phyloP scores from a whole-genome alignment of 176 grass and related monocot species.

The Cenchrus fungigraminus region DNA sequence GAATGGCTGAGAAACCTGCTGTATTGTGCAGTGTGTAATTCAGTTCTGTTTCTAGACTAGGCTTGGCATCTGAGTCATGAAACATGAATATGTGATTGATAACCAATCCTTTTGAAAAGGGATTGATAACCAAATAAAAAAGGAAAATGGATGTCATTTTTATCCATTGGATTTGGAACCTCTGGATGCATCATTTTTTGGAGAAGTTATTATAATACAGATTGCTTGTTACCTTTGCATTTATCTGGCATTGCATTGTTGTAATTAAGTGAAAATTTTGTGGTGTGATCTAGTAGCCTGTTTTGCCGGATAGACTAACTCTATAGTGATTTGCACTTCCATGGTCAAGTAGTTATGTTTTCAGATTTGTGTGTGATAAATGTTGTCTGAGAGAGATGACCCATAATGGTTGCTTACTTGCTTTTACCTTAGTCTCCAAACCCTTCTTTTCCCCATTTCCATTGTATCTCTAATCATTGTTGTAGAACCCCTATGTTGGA shows the following conservation, averaged over 20 bases:
- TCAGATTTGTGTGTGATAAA: slow-evolving; percentile 4
- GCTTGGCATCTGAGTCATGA: background rate
- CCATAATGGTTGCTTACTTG: background rate
- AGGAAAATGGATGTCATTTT: background rate
- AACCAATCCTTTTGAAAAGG: background rate
- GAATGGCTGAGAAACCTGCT: background rate
- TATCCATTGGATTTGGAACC: background rate
- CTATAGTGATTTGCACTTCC: background rate
- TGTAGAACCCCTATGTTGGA: background rate
- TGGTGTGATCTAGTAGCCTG: background rate
- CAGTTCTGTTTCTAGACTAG: background rate
- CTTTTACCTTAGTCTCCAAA: background rate
- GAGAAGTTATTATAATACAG: slow-evolving; percentile 6
- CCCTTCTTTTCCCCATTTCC: background rate
- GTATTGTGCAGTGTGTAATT: background rate
- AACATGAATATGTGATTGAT: slow-evolving; percentile 11
- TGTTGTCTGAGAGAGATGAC: background rate
- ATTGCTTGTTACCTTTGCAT: slow-evolving; percentile 6
- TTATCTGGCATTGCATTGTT: slow-evolving; percentile 3
- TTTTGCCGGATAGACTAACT: slow-evolving; percentile 16
- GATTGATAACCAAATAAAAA: background rate
- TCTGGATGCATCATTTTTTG: background rate
- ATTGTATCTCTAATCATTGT: background rate
- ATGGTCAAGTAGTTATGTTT: background rate
- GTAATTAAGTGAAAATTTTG: background rate